Evolutionary conservation across 441 rosid genomes (phyloP).

Genomic region (Bocquillonia castaneifolia): DNA sequence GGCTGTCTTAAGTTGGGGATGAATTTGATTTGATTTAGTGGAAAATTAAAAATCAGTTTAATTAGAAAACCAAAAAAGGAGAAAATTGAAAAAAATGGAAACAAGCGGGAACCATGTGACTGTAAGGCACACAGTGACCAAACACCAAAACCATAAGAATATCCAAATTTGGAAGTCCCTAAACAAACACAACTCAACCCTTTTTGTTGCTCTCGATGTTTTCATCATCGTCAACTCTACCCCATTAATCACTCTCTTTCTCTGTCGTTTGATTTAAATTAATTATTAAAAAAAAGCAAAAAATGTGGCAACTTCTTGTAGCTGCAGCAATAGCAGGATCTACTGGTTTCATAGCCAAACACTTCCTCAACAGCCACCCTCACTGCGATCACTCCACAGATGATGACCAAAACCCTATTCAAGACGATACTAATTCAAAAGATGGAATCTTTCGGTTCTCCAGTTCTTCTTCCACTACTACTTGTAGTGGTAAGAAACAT

Average conservation of each 20-base stretch:
- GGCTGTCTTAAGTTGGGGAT: too few species aligned
- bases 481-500: constrained; percentile 11
- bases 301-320: constrained; percentile 69
- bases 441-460: constrained; percentile 66
- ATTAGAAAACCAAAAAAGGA: neutral
- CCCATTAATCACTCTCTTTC: neutral
- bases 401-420: constrained; percentile 22
- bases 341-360: constrained; percentile 60
- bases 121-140: neutral
- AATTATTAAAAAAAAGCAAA: neutral
- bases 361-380: constrained; percentile 28
- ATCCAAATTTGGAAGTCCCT: constrained; percentile 10
- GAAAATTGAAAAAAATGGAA: constrained; percentile 20
- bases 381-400: constrained; percentile 20
- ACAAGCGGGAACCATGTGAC: constrained; percentile 64
- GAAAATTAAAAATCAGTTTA: neutral
- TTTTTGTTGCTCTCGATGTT: too few species aligned
- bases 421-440: constrained; percentile 27
- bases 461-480: constrained; percentile 43
- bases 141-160: neutral
- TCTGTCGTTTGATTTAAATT: neutral
- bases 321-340: constrained; percentile 84
- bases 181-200: too few species aligned
- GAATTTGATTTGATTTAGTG: too few species aligned
- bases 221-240: too few species aligned